Evolutionary conservation across 2,329 filamentous ascomycete genomes (phyloP).

Genomic region (Pseudopyrenochaeta lycopersici): DNA sequence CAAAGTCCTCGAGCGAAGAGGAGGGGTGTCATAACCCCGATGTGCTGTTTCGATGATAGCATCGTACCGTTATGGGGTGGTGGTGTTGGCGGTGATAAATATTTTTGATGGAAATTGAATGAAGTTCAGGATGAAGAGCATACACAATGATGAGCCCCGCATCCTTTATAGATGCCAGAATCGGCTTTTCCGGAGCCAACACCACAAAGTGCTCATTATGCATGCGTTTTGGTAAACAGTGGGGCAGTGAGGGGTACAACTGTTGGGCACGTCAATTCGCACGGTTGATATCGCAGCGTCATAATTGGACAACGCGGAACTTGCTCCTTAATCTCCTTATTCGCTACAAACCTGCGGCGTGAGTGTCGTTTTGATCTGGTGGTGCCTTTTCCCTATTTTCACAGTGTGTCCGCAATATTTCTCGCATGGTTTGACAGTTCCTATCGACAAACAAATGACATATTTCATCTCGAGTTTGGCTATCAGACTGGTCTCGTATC

Average conservation of each 20-base stretch:
- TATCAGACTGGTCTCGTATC: too few relatives aligned
- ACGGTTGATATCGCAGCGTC: neutral
- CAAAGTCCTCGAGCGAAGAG: slow-evolving; percentile 6
- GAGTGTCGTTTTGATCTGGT: too few relatives aligned
- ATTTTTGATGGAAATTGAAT: neutral
- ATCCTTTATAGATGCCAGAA: slow-evolving; percentile 3
- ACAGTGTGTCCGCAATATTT: too few relatives aligned
- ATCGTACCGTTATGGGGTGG: slow-evolving; percentile 18
- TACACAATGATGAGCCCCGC: too few relatives aligned
- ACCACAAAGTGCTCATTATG: slow-evolving; percentile 11
- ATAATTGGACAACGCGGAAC: neutral
- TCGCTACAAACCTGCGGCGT: too few relatives aligned
- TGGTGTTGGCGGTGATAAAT: neutral
- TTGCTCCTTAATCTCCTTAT: neutral
- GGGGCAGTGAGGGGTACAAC: slow-evolving; percentile 23
- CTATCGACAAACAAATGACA: too few relatives aligned
- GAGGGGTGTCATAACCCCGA: neutral
- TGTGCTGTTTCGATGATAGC: slow-evolving; percentile 17
- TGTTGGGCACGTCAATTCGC: slow-evolving; percentile 1
- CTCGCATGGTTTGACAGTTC: too few relatives aligned
- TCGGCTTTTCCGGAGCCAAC: neutral
- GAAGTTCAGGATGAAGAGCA: too few relatives aligned
- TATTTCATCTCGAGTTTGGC: too few relatives aligned
- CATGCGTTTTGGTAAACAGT: slow-evolving; percentile 12
- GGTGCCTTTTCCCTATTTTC: too few relatives aligned